Conservation (phyloP, 495 filamentous ascomycete genomes). For the Penicillium manginii region DNA sequence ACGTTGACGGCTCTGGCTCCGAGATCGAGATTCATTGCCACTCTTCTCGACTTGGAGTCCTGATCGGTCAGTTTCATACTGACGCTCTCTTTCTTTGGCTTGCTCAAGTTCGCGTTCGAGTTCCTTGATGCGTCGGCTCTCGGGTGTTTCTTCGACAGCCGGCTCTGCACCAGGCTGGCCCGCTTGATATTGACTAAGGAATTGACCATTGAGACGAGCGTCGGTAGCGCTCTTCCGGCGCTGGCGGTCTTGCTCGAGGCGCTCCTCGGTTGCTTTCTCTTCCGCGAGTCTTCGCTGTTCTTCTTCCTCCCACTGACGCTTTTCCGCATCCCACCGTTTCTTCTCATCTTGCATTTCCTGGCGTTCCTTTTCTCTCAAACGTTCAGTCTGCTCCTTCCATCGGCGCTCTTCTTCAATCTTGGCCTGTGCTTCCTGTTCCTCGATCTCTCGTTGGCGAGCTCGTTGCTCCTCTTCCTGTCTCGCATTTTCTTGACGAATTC, state of each 20-base stretch:
- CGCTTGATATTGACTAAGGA: constrained; percentile 82
- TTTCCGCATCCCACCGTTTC: constrained; percentile 81
- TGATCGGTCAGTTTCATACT: constrained; percentile 83
- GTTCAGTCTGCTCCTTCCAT: constrained; percentile 80
- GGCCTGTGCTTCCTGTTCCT: constrained; percentile 69
- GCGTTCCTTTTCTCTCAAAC: constrained; percentile 69
- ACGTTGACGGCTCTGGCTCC: constrained; percentile 44
- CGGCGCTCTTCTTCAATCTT: constrained; percentile 71
- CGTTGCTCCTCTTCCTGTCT: constrained; percentile 66
- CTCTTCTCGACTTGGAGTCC: constrained; percentile 47
- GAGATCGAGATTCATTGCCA: constrained; percentile 24
- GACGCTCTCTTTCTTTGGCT: constrained; percentile 81
- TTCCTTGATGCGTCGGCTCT: constrained; percentile 72
- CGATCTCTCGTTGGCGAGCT: constrained; percentile 61
- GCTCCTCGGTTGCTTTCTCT: constrained; percentile 71
- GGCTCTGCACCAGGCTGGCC: constrained; percentile 31
- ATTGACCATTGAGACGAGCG: constrained; percentile 76
- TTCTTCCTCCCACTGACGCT: constrained; percentile 79
- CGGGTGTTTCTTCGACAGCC: constrained; percentile 42
- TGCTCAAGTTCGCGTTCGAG: constrained; percentile 84
- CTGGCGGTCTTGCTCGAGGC: constrained; percentile 67
- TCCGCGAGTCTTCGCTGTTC: constrained; percentile 74
- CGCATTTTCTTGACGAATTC: constrained; percentile 53
- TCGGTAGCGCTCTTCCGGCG: constrained; percentile 63
- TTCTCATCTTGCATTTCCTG: constrained; percentile 75